Evolutionary conservation across 2,329 filamentous ascomycete genomes (phyloP).

Genomic region (Penicillium griseofulvum): DNA sequence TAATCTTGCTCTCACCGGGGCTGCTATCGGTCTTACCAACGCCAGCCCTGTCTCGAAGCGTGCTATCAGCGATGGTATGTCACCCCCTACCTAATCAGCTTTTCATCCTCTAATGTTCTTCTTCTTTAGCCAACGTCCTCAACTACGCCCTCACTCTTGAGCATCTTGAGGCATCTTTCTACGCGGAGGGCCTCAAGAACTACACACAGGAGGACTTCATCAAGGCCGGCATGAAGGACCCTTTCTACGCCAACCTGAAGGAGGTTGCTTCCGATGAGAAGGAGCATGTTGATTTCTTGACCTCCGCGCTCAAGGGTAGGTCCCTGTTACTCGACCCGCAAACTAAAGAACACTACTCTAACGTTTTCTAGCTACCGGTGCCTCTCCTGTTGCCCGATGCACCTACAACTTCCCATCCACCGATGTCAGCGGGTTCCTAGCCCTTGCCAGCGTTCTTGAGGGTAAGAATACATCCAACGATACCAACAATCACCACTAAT

Average conservation of each 20-base stretch:
- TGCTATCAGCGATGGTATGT: constrained; percentile 12
- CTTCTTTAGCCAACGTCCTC: constrained; percentile 18
- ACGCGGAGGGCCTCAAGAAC: constrained; percentile 58
- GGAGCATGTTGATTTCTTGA: constrained; percentile 58
- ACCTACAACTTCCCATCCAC: constrained; percentile 56
- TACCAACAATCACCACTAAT: background rate
- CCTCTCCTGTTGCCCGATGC: constrained; percentile 53
- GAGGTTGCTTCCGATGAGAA: constrained; percentile 58
- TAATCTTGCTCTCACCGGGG: constrained; percentile 10
- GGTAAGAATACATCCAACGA: constrained; percentile 24
- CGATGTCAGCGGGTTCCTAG: constrained; percentile 52
- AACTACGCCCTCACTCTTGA: constrained; percentile 44
- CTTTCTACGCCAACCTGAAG: constrained; percentile 59
- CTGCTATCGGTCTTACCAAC: constrained; percentile 6
- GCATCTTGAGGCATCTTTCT: constrained; percentile 62
- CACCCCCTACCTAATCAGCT: background rate
- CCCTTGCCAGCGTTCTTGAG: constrained; percentile 55
- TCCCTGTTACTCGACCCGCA: background rate
- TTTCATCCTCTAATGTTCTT: background rate
- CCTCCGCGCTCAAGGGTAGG: constrained; percentile 39
- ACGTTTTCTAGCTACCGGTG: constrained; percentile 41
- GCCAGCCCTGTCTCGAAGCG: constrained; percentile 12
- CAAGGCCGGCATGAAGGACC: constrained; percentile 50
- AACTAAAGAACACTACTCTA: background rate
- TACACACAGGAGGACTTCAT: constrained; percentile 56